phyloP scores from a whole-genome alignment of 2,329 filamentous ascomycete species.

The Basipetospora chlamydospora region DNA sequence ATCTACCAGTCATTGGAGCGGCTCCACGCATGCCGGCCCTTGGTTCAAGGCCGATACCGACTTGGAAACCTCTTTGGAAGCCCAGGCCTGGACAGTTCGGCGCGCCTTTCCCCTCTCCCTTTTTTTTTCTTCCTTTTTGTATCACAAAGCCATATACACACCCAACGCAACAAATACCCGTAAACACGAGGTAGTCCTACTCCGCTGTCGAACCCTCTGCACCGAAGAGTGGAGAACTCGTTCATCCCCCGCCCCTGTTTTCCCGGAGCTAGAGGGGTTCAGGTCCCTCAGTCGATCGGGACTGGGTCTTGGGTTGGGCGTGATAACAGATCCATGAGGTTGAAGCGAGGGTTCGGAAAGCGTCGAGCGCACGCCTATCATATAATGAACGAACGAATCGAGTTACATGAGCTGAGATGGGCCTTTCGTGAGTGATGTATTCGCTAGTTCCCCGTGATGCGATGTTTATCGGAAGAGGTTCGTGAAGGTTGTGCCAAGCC shows the following conservation, averaged over 20 bases:
- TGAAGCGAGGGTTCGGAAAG: constrained; percentile 52
- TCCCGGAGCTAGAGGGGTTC: neutral
- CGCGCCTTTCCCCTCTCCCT: no score
- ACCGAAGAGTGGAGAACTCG: constrained; percentile 51
- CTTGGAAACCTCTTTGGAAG: no score
- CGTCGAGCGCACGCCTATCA: constrained; percentile 45
- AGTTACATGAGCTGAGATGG: constrained; percentile 3
- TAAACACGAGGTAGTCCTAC: constrained; percentile 45
- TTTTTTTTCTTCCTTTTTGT: constrained; percentile 30
- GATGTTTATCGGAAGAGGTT: no score
- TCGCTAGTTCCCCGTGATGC: neutral
- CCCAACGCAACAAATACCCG: no score
- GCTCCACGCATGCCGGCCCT: no score
- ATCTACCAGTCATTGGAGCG: no score
- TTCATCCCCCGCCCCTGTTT: no score
- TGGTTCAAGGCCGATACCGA: no score
- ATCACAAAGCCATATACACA: constrained; percentile 25
- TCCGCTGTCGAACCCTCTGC: constrained; percentile 50
- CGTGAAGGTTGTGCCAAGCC: no score
- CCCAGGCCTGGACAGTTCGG: no score
- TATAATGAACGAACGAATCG: constrained; percentile 12
- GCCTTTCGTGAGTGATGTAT: neutral
- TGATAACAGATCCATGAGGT: constrained; percentile 41
- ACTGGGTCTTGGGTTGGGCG: no score
- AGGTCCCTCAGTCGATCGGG: no score